A percentile compares a stretch with the other conserved stretches of the same genome.
Evolutionary conservation across 2,329 filamentous ascomycete species (phyloP).

Genomic region (Neonectria hederae): DNA sequence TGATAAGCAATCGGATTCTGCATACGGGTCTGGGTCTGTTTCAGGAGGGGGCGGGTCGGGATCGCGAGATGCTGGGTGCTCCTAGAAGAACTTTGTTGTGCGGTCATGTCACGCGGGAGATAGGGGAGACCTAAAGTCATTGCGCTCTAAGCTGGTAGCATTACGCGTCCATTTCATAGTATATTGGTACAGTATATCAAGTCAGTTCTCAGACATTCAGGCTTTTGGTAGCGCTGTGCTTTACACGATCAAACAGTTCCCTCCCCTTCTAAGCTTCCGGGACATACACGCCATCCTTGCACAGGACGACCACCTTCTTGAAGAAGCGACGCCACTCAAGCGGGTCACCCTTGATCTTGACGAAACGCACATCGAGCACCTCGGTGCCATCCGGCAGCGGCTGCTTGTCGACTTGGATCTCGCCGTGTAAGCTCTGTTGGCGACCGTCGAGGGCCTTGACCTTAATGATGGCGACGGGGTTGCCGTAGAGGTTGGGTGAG

Average conservation of each 20-base stretch:
- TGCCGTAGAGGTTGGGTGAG: slow-evolving; percentile 58
- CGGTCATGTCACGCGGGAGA: slow-evolving; percentile 1
- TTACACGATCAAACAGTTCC: slow-evolving; percentile 31
- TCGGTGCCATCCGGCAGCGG: slow-evolving; percentile 65
- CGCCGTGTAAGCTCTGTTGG: slow-evolving; percentile 77
- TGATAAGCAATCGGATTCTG: too few species aligned
- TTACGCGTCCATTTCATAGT: slow-evolving; percentile 5
- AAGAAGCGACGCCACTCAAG: slow-evolving; percentile 97
- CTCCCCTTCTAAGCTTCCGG: slow-evolving; percentile 50
- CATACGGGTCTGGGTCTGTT: not conserved
- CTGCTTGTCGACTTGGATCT: slow-evolving; percentile 76
- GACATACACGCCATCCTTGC: slow-evolving; percentile 82
- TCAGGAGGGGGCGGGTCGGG: not conserved
- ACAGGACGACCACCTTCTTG: slow-evolving; percentile 90
- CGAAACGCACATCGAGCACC: slow-evolving; percentile 85
- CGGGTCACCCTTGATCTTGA: slow-evolving; percentile 95
- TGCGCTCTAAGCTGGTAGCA: slow-evolving; percentile 5
- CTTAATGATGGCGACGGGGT: slow-evolving; percentile 71
- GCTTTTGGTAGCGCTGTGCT: not conserved
- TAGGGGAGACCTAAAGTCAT: not conserved
- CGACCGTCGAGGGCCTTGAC: slow-evolving; percentile 79
- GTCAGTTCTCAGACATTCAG: slow-evolving; percentile 2
- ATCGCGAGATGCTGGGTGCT: not conserved
- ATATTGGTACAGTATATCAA: slow-evolving; percentile 15
- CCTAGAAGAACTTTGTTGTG: not conserved